Conservation (phyloP, 2,329 filamentous ascomycete species). For the Fragosphaeria purpurea region DNA sequence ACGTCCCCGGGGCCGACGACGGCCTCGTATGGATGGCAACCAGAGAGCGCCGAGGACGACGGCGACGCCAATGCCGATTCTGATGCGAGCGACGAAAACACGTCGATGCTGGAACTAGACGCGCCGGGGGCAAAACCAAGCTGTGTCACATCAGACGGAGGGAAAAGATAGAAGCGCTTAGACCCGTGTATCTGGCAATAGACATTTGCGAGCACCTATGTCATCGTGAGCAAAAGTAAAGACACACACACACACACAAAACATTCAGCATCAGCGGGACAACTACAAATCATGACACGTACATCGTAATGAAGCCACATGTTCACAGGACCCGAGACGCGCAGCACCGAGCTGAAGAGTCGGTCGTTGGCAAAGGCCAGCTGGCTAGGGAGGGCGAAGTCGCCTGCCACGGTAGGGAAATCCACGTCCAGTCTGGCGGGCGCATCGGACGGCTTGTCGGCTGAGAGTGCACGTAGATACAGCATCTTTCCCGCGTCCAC, state of each 20-base stretch:
- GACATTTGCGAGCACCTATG: slow-evolving; percentile 73
- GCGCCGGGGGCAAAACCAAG: slow-evolving; percentile 65
- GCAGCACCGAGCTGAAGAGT: slow-evolving; percentile 66
- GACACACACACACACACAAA: neutral
- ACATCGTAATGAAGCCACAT: slow-evolving; percentile 91
- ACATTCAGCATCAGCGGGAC: no score
- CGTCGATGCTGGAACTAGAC: slow-evolving; percentile 69
- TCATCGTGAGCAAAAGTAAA: neutral
- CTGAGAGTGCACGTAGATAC: slow-evolving; percentile 72
- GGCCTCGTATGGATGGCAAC: slow-evolving; percentile 57
- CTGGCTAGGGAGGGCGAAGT: slow-evolving; percentile 59
- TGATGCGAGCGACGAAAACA: slow-evolving; percentile 43
- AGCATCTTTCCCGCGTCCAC: slow-evolving; percentile 50
- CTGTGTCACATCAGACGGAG: slow-evolving; percentile 60
- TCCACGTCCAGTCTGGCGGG: slow-evolving; percentile 63
- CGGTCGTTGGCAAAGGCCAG: slow-evolving; percentile 50
- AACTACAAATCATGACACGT: slow-evolving; percentile 18
- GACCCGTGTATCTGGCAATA: slow-evolving; percentile 68
- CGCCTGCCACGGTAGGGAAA: slow-evolving; percentile 57
- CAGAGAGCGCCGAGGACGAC: no score
- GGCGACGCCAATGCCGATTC: slow-evolving; percentile 25
- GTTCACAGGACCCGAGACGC: slow-evolving; percentile 68
- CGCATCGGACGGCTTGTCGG: slow-evolving; percentile 53
- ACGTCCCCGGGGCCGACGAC: slow-evolving; percentile 61
- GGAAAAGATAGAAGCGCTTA: slow-evolving; percentile 68